Base-by-base conservation (phyloP, 78 protist species). In the Speleostelium caveatum region DNA sequence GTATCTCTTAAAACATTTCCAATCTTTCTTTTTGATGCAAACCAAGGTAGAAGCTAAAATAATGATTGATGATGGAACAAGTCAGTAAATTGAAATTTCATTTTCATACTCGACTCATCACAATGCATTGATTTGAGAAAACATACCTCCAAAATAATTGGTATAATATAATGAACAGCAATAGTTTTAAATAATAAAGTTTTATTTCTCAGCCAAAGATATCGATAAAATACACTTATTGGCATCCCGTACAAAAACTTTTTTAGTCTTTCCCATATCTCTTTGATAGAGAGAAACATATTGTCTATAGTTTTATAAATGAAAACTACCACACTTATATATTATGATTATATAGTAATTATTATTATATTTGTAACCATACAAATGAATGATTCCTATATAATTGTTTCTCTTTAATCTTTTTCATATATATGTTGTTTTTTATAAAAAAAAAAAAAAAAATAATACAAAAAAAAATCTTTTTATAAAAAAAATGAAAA, bases 1-100 rank as follows among this genome's bases (percentile, higher is more conserved):
- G 73, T 28, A 32, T 73, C 24, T 32, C 90, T 36, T 21, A 80
- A 41, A 51, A 28, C 39, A 32, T 67, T 69, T 21, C 90, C 90
- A 56, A 80, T 80, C 90, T 69, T 80, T 80, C 90, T 80, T 51
- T 80, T 80, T 59, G 90, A 80, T 26, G 90, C 65, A 28, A 63
- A 69, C 90, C 90, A 80, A 28, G 90, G 90, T n/a, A 80, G 38
- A 7, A 80, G 38, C 71, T 55, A 74, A 39, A 58, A 17, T 5
- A 72, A 24, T 33, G n/a, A n/a, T n/a, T n/a, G n/a, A n/a, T n/a
- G n/a, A n/a, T n/a, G n/a, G n/a, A n/a, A n/a, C n/a, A 35, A 8
- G 36, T 1, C 24, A 35, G 36, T 30, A n/a, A 60, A 16, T 12
- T 17, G 17, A 28, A 6, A 60, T 60, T 7, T 60, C 6, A 17